phyloP scores from a whole-genome alignment of 108 stramenopile species.

The Skeletonema costatum region DNA sequence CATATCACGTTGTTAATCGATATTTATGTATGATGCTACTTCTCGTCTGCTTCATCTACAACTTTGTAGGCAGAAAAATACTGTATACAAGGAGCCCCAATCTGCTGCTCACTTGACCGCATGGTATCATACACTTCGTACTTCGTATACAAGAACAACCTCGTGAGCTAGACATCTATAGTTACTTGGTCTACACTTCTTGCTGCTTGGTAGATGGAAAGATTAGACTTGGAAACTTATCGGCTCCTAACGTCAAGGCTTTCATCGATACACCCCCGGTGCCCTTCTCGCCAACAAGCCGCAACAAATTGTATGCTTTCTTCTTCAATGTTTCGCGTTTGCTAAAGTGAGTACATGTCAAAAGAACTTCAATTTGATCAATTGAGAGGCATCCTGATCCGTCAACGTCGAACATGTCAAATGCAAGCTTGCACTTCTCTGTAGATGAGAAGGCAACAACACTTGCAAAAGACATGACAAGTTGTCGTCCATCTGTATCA shows the following conservation, averaged over 20 bases:
- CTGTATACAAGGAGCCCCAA: too few relatives aligned
- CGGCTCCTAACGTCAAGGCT: constrained; percentile 61
- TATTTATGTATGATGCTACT: too few relatives aligned
- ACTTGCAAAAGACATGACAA: constrained; percentile 71
- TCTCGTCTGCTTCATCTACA: too few relatives aligned
- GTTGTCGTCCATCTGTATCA: constrained; percentile 51
- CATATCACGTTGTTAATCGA: too few relatives aligned
- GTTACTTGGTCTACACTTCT: not conserved
- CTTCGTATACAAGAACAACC: too few relatives aligned
- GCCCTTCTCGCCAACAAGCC: not conserved
- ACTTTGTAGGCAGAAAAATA: too few relatives aligned
- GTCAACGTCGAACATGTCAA: constrained; percentile 79
- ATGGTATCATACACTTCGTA: too few relatives aligned
- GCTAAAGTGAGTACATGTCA: constrained; percentile 66
- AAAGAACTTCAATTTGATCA: constrained; percentile 56
- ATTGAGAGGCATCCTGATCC: constrained; percentile 51
- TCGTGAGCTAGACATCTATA: too few relatives aligned
- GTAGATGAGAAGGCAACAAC: constrained; percentile 54
- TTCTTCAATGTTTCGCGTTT: constrained; percentile 45
- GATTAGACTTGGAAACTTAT: constrained; percentile 76
- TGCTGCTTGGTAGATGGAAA: constrained; percentile 33
- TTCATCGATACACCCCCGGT: constrained; percentile 57
- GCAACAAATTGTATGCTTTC: constrained; percentile 75
- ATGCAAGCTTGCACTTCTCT: constrained; percentile 63
- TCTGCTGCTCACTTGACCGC: too few relatives aligned